These are phyloP conservation scores for Vicia sativa DNA, from an alignment of 306 rosid genomes.

Conservation along the genomic window DNA sequence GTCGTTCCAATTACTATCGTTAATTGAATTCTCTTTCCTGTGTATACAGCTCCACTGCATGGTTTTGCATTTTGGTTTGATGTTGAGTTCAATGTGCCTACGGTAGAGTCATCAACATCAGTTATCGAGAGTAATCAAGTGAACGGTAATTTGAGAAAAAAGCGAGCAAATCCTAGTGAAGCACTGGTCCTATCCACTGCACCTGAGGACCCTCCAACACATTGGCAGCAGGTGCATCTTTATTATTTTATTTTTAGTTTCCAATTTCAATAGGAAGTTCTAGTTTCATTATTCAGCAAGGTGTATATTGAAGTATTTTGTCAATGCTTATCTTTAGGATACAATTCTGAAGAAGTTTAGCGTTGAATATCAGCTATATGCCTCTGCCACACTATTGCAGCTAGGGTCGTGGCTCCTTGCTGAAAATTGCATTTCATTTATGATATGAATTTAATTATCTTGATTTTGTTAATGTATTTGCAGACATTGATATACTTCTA, in stretches of 20 bases:
- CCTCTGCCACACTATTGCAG: slow-evolving; percentile 2
- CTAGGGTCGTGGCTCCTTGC: slow-evolving; percentile 5
- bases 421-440: not conserved
- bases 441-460: slow-evolving; percentile 13
- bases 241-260: not conserved
- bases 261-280: too few relatives aligned
- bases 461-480: slow-evolving; percentile 43
- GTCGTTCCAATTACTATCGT: slow-evolving; percentile 15
- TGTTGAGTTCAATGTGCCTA: slow-evolving; percentile 85
- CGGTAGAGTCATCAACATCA: slow-evolving; percentile 41
- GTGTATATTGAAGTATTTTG: too few relatives aligned
- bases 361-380: slow-evolving; percentile 3
- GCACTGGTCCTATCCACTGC: slow-evolving; percentile 88
- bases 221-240: slow-evolving; percentile 93
- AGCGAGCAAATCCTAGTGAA: slow-evolving; percentile 73
- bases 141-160: slow-evolving; percentile 78
- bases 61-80: slow-evolving; percentile 99
- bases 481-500: slow-evolving; percentile 92
- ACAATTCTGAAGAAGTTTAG: not conserved
- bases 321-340: not conserved
- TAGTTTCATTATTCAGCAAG: too few relatives aligned
- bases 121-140: slow-evolving; percentile 51
- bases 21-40: slow-evolving; percentile 23
- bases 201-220: slow-evolving; percentile 99
- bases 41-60: slow-evolving; percentile 88